Conservation (phyloP, 1,284 basidiomycete genomes). For the Sanghuangporus sanghuang region DNA sequence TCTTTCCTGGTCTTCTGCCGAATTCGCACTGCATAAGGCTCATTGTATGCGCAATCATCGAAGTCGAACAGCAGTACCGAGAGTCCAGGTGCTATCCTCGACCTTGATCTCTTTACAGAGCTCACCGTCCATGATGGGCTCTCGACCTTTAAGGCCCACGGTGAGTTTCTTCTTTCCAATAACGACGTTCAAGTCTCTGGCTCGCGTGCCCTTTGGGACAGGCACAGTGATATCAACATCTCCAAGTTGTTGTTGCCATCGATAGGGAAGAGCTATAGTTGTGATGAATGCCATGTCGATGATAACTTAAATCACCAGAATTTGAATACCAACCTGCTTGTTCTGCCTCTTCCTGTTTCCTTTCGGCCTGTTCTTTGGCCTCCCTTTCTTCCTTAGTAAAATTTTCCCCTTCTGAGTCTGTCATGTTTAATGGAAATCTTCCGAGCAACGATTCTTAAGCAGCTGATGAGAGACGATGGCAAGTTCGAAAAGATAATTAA, state of each 20-base stretch:
- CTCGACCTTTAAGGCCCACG: constrained; percentile 82
- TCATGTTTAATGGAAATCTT: constrained; percentile 24
- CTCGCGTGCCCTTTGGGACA: constrained; percentile 84
- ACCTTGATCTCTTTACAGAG: constrained; percentile 91
- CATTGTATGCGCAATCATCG: constrained; percentile 12
- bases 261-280: constrained; percentile 76
- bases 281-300: constrained; percentile 18
- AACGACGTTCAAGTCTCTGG: constrained; percentile 68
- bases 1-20: constrained; percentile 70
- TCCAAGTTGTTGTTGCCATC: constrained; percentile 87
- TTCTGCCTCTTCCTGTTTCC: constrained; percentile 68
- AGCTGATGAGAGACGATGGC: background rate
- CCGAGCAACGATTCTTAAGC: background rate
- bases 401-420: constrained; percentile 65
- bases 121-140: constrained; percentile 85
- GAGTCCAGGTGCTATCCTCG: constrained; percentile 96
- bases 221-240: constrained; percentile 83
- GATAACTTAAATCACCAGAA: background rate
- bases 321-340: constrained; percentile 66
- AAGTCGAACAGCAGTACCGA: constrained; percentile 53
- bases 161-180: constrained; percentile 81
- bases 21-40: constrained; percentile 7
- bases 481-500: background rate
- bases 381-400: constrained; percentile 76
- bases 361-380: constrained; percentile 62